These are phyloP conservation scores for Solanum verrucosum DNA, from an alignment of 257 asterid species.

Conservation along the genomic window DNA sequence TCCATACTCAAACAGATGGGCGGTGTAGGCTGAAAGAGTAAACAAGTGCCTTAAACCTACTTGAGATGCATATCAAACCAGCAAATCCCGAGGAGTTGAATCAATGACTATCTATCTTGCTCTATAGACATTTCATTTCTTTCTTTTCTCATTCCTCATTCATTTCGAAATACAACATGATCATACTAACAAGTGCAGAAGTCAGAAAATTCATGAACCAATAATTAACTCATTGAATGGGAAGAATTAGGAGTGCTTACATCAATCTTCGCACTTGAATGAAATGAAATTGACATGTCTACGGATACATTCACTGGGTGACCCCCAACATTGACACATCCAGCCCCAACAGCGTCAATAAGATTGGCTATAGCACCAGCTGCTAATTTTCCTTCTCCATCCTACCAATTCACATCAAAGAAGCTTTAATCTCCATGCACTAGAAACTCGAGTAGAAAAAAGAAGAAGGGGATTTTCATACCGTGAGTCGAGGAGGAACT, in stretches of 20 bases:
- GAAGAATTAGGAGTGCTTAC: constrained; percentile 23
- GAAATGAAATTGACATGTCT: constrained; percentile 59
- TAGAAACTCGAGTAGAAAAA: not conserved
- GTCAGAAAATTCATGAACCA: not conserved
- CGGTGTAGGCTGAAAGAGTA: not conserved
- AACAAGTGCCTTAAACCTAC: not conserved
- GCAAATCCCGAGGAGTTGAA: not conserved
- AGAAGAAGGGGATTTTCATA: constrained; percentile 1
- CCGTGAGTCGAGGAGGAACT: constrained; percentile 70
- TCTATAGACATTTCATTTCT: not conserved
- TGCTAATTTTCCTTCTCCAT: constrained; percentile 42
- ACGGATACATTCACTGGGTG: constrained; percentile 52
- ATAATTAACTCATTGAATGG: not conserved
- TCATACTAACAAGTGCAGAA: not conserved
- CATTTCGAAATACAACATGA: not conserved
- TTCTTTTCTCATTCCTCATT: not conserved
- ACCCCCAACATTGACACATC: constrained; percentile 37
- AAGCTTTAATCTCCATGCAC: not conserved
- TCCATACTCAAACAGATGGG: not conserved
- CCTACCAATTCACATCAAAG: constrained; percentile 18
- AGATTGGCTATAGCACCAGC: constrained; percentile 54
- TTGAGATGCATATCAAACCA: not conserved
- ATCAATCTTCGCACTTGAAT: constrained; percentile 52
- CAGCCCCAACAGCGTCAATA: constrained; percentile 61
- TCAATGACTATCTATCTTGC: not conserved